Percentiles rank a stretch among this genome's conserved stretches.
phyloP scores from a whole-genome alignment of 2,329 filamentous ascomycete genomes.

The Cercospora brassicicola region DNA sequence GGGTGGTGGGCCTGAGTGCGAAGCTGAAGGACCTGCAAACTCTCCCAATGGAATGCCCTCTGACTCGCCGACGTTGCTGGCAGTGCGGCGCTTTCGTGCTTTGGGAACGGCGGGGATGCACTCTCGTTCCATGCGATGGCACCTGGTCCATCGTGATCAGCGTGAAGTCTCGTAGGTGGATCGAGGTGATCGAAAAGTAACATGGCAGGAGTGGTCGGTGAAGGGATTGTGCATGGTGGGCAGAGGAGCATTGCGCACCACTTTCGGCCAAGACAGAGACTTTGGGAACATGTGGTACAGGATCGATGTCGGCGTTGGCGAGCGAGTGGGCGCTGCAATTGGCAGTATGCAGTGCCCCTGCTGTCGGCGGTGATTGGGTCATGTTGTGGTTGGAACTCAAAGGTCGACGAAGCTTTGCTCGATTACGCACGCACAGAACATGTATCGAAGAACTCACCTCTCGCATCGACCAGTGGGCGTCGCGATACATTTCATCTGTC shows the following conservation, averaged over 20 bases:
- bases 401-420: neutral
- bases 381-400: neutral
- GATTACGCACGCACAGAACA: neutral
- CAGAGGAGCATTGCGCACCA: neutral
- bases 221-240: neutral
- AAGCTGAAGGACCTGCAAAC: conserved; percentile 21
- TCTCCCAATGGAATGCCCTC: conserved; percentile 27
- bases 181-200: neutral
- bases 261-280: neutral
- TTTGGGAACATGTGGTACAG: neutral
- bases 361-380: neutral
- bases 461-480: conserved; percentile 27
- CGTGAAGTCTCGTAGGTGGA: neutral
- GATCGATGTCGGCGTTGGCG: neutral
- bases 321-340: neutral
- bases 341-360: neutral
- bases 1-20: conserved; percentile 13
- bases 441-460: conserved; percentile 26
- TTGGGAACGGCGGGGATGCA: conserved; percentile 33
- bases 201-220: neutral
- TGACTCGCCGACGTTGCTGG: conserved; percentile 24
- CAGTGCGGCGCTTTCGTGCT: conserved; percentile 31
- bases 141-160: conserved; percentile 28
- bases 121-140: conserved; percentile 32
- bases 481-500: conserved; percentile 22